A percentile compares a stretch with the other conserved stretches of the same genome.
Evolutionary conservation across 129 eudicot genomes (phyloP).

Genomic region (Ambrosia trifida): DNA sequence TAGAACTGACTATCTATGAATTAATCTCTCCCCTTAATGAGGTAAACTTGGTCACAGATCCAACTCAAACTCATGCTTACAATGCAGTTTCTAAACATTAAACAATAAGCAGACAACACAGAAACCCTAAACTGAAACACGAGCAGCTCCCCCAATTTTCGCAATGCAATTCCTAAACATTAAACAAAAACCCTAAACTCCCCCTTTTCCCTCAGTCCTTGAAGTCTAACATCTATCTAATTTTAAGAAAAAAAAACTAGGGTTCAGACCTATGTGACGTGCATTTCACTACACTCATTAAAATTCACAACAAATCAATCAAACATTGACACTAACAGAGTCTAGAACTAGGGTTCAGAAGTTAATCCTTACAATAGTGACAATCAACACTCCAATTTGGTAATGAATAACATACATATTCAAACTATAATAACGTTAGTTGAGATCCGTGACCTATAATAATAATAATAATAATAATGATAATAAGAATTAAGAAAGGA

Average conservation of each 20-base stretch:
- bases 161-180: neutral
- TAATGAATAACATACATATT: neutral
- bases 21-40: too few species aligned
- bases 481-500: neutral
- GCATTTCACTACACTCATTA: conserved; percentile 11
- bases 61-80: conserved; percentile 15
- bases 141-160: too few species aligned
- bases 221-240: conserved; percentile 27
- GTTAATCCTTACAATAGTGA: neutral
- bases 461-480: neutral
- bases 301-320: conserved; percentile 21
- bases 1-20: too few species aligned
- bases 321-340: neutral
- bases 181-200: neutral
- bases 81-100: neutral
- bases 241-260: conserved; percentile 22
- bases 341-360: neutral
- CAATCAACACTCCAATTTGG: conserved; percentile 5
- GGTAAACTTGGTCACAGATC: too few species aligned
- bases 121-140: conserved; percentile 1
- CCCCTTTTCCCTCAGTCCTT: neutral
- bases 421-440: neutral
- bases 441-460: conserved; percentile 18
- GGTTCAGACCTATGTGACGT: conserved; percentile 22
- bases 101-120: conserved; percentile 2